These are phyloP conservation scores for Gnomoniopsis sp. DNA, from an alignment of 2,329 filamentous ascomycete species.

Conservation along the genomic window DNA sequence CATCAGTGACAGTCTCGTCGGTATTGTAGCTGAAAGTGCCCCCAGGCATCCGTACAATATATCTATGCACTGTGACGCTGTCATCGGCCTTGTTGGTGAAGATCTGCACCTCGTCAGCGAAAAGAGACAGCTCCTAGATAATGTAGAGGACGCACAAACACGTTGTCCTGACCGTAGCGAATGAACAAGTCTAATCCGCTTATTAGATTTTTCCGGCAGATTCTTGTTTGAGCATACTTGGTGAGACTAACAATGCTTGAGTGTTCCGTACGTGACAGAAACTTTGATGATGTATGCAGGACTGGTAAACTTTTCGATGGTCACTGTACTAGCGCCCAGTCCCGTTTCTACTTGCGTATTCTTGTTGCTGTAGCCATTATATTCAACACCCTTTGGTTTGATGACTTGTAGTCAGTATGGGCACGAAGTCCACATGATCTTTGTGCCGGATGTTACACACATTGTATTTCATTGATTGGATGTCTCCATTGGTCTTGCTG, in stretches of 20 bases:
- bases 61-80: conserved; percentile 35
- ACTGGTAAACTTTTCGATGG: conserved; percentile 21
- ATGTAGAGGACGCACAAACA: neutral
- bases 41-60: conserved; percentile 32
- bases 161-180: conserved; percentile 33
- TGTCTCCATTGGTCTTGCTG: conserved; percentile 32
- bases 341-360: conserved; percentile 31
- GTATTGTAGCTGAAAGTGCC: conserved; percentile 26
- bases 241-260: conserved; percentile 26
- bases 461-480: conserved; percentile 30
- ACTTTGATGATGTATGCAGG: conserved; percentile 32
- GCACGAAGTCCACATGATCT: neutral
- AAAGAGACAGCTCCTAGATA: neutral
- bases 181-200: conserved; percentile 24
- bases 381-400: conserved; percentile 25
- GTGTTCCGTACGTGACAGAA: conserved; percentile 30
- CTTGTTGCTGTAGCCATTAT: conserved; percentile 28
- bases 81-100: conserved; percentile 39
- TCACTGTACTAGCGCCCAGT: conserved; percentile 29
- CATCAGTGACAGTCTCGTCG: neutral
- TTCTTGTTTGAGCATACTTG: neutral
- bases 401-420: neutral
- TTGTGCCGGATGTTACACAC: neutral
- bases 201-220: neutral
- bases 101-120: conserved; percentile 29